phyloP scores from a whole-genome alignment of 345 rosid species.

The Eucalyptus curtisii region DNA sequence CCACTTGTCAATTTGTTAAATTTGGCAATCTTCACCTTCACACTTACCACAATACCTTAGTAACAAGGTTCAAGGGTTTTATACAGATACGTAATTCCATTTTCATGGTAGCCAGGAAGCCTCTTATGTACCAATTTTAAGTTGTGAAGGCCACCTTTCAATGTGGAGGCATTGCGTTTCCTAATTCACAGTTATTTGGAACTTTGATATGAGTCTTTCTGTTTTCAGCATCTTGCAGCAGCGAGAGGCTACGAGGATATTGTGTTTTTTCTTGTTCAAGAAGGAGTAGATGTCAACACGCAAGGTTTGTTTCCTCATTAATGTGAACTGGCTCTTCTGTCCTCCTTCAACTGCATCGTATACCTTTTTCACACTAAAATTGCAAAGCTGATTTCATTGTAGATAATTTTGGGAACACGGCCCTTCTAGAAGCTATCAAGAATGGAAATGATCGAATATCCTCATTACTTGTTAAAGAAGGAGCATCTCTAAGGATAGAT shows the following conservation, averaged over 20 bases:
- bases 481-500: conserved; percentile 55
- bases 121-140: not conserved
- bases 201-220: not conserved
- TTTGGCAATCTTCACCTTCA: not conserved
- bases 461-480: conserved; percentile 48
- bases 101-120: not conserved
- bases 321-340: not conserved
- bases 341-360: not conserved
- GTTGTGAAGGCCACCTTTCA: not conserved
- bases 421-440: conserved; percentile 82
- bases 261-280: conserved; percentile 45
- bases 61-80: not conserved
- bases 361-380: not conserved
- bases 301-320: conserved; percentile 33
- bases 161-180: not conserved
- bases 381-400: not conserved
- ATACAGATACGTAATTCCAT: not conserved
- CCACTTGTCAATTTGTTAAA: not conserved
- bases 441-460: conserved; percentile 57
- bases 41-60: not conserved
- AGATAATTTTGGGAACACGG: conserved; percentile 90
- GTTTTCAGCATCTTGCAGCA: conserved; percentile 83
- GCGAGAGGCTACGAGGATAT: conserved; percentile 73
- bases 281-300: conserved; percentile 43
- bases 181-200: not conserved